Percentiles rank a stretch among this genome's conserved stretches.
Evolutionary conservation across 352 stramenopile genomes (phyloP).

Genomic region (Aphanomyces astaci): DNA sequence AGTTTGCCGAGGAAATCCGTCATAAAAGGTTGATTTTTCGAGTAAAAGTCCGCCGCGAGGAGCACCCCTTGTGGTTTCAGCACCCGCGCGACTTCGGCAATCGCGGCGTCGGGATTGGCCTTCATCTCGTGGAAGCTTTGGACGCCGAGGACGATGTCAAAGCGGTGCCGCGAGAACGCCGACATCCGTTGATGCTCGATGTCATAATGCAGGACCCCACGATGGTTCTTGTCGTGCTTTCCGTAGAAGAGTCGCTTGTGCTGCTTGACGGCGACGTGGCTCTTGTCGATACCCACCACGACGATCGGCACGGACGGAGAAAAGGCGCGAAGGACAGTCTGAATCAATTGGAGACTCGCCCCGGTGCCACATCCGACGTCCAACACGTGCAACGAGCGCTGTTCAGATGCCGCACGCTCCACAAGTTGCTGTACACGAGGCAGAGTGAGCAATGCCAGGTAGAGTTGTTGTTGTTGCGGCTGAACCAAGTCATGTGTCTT

Average conservation of each 20-base stretch:
- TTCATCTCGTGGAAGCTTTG: slow-evolving; percentile 19
- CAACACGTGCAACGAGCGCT: not conserved
- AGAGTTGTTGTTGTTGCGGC: slow-evolving; percentile 12
- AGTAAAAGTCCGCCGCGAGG: slow-evolving; percentile 6
- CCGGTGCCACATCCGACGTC: slow-evolving; percentile 20
- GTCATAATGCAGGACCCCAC: slow-evolving; percentile 7
- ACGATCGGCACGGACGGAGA: not conserved
- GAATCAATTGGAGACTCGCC: slow-evolving; percentile 3
- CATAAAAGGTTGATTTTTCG: not conserved
- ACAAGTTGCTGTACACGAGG: slow-evolving; percentile 5
- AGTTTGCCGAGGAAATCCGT: slow-evolving; percentile 1
- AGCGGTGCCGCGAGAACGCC: slow-evolving; percentile 8
- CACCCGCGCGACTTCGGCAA: slow-evolving; percentile 3
- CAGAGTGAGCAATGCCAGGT: not conserved
- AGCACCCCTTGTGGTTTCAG: slow-evolving; percentile 6
- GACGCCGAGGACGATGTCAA: slow-evolving; percentile 17
- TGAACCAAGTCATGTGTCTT: slow-evolving; percentile 1
- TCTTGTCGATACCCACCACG: slow-evolving; percentile 16
- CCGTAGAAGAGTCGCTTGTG: slow-evolving; percentile 16
- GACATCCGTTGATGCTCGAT: slow-evolving; percentile 12
- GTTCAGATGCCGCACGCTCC: not conserved
- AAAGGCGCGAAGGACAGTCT: not conserved
- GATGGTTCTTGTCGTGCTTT: not conserved
- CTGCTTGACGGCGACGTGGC: slow-evolving; percentile 2
- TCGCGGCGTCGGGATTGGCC: not conserved